These are phyloP conservation scores for Phanerochaete sordida DNA, from an alignment of 768 basidiomycete species.

Conservation along the genomic window DNA sequence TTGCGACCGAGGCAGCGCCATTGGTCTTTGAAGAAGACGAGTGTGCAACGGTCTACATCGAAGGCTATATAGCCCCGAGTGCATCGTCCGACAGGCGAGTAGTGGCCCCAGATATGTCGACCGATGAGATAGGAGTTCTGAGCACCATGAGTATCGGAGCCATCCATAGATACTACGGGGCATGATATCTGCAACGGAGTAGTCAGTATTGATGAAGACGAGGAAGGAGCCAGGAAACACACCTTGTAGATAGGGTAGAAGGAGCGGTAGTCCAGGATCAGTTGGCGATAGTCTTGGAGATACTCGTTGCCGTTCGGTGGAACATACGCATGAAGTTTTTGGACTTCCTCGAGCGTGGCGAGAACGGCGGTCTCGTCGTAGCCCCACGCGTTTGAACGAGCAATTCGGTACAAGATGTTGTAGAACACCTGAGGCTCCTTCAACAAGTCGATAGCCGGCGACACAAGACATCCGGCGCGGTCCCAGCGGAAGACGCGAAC, in stretches of 20 bases:
- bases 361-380: not conserved
- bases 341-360: not conserved
- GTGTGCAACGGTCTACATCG: constrained; percentile 12
- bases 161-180: not conserved
- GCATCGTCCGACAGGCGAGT: constrained; percentile 19
- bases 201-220: too few relatives aligned
- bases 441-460: not conserved
- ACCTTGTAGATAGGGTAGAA: too few relatives aligned
- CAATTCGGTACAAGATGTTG: constrained; percentile 1
- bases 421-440: not conserved
- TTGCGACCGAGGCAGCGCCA: not conserved
- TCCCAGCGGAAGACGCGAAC: constrained; percentile 1
- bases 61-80: constrained; percentile 21
- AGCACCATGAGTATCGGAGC: not conserved
- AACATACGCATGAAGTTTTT: not conserved
- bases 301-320: not conserved
- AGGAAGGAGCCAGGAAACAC: too few relatives aligned
- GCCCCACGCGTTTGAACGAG: not conserved
- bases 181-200: not conserved
- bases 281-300: not conserved
- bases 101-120: not conserved
- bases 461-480: not conserved
- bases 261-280: too few relatives aligned
- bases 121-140: not conserved
- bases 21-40: constrained; percentile 4